phyloP scores from a whole-genome alignment of 108 stramenopile genomes.

The Craspedostauros australis region DNA sequence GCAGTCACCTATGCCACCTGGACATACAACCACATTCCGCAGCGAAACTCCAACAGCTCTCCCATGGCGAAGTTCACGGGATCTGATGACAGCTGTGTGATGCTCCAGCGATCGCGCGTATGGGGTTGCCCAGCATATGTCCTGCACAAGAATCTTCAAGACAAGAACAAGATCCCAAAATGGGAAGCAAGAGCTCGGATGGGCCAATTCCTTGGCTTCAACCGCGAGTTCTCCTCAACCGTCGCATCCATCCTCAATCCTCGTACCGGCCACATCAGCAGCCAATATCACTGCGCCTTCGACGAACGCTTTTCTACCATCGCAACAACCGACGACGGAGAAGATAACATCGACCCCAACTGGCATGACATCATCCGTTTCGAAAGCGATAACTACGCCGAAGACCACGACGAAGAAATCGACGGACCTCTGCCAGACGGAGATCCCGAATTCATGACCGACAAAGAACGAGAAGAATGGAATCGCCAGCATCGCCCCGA shows the following conservation, averaged over 20 bases:
- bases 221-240: slow-evolving; percentile 15
- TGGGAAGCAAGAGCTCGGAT: slow-evolving; percentile 26
- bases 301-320: slow-evolving; percentile 41
- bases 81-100: slow-evolving; percentile 1
- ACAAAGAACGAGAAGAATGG: too few relatives aligned
- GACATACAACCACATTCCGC: slow-evolving; percentile 30
- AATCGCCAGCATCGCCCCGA: too few relatives aligned
- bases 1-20: slow-evolving; percentile 40
- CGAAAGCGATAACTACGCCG: too few relatives aligned
- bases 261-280: slow-evolving; percentile 19
- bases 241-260: slow-evolving; percentile 36
- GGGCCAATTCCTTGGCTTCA: slow-evolving; percentile 36
- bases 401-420: too few relatives aligned
- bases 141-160: slow-evolving; percentile 24
- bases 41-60: slow-evolving; percentile 11
- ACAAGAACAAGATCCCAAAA: slow-evolving; percentile 33
- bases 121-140: slow-evolving; percentile 38
- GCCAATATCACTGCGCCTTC: slow-evolving; percentile 44
- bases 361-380: too few relatives aligned
- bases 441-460: too few relatives aligned
- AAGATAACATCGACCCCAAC: too few relatives aligned
- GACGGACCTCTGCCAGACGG: too few relatives aligned
- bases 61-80: slow-evolving; percentile 25
- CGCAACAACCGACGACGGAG: too few relatives aligned
- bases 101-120: slow-evolving; percentile 13